phyloP scores from a whole-genome alignment of 441 rosid species.

The Euphorbia schlechtendalii region DNA sequence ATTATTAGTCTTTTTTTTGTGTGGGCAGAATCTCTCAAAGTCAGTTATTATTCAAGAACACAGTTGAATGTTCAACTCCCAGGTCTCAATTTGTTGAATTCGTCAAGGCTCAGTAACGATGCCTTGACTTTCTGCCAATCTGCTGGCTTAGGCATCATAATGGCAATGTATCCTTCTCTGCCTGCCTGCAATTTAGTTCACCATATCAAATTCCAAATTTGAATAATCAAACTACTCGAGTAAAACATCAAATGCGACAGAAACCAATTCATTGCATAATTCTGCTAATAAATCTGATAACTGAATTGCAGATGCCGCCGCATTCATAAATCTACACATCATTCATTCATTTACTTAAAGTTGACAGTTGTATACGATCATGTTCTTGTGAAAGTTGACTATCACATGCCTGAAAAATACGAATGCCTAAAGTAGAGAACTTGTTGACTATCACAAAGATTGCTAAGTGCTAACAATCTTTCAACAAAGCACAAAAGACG shows the following conservation, averaged over 20 bases:
- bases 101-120: constrained; percentile 50
- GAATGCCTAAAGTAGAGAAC: too few species aligned
- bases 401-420: not conserved
- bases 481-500: not conserved
- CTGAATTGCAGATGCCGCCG: not conserved
- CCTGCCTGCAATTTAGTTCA: constrained; percentile 48
- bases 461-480: not conserved
- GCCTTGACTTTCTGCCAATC: constrained; percentile 64
- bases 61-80: constrained; percentile 14
- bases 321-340: not conserved
- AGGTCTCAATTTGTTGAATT: constrained; percentile 48
- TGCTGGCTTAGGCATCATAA: constrained; percentile 84
- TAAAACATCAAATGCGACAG: not conserved
- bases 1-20: not conserved
- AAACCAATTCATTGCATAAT: not conserved
- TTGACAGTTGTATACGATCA: not conserved
- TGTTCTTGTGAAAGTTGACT: not conserved
- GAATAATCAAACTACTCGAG: not conserved
- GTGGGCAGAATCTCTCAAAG: not conserved
- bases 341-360: not conserved
- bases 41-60: not conserved
- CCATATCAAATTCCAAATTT: not conserved
- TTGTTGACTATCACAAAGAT: too few species aligned
- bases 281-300: not conserved
- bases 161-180: constrained; percentile 84